phyloP scores from a whole-genome alignment of 2,329 filamentous ascomycete genomes.

The Penicillium sumatraense region DNA sequence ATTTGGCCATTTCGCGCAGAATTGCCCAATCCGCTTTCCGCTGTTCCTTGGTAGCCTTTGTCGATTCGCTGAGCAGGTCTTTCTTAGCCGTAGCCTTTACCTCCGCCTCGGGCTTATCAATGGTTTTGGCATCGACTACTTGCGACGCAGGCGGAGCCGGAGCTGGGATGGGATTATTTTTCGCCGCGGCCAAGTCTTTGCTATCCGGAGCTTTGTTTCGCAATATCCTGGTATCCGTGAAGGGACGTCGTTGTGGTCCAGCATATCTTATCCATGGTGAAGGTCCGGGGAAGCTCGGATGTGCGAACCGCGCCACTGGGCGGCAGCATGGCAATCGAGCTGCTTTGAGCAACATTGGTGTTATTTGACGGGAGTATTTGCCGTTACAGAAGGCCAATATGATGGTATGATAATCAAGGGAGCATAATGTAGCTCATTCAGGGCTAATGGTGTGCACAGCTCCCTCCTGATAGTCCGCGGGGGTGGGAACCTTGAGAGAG shows the following conservation, averaged over 20 bases:
- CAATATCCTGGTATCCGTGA: constrained; percentile 31
- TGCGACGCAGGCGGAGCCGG: constrained; percentile 22
- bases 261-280: constrained; percentile 28
- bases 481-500: constrained; percentile 27
- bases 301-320: constrained; percentile 32
- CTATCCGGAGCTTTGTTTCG: constrained; percentile 28
- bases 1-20: constrained; percentile 95
- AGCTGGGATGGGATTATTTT: constrained; percentile 4
- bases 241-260: constrained; percentile 33
- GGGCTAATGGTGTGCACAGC: constrained; percentile 19
- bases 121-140: constrained; percentile 22
- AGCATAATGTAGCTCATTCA: constrained; percentile 27
- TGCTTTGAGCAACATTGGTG: constrained; percentile 44
- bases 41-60: constrained; percentile 78
- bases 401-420: constrained; percentile 21
- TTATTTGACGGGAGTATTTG: constrained; percentile 1
- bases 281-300: constrained; percentile 29
- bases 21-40: constrained; percentile 98
- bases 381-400: not conserved
- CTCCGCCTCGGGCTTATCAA: constrained; percentile 28
- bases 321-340: constrained; percentile 41
- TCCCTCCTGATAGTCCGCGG: constrained; percentile 24
- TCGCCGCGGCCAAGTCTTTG: constrained; percentile 14
- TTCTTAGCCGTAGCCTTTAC: constrained; percentile 50
- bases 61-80: constrained; percentile 67